These are phyloP conservation scores for Paraglomus brasilianum DNA, from an alignment of 192 early-diverging fungal genomes.

Conservation along the genomic window DNA sequence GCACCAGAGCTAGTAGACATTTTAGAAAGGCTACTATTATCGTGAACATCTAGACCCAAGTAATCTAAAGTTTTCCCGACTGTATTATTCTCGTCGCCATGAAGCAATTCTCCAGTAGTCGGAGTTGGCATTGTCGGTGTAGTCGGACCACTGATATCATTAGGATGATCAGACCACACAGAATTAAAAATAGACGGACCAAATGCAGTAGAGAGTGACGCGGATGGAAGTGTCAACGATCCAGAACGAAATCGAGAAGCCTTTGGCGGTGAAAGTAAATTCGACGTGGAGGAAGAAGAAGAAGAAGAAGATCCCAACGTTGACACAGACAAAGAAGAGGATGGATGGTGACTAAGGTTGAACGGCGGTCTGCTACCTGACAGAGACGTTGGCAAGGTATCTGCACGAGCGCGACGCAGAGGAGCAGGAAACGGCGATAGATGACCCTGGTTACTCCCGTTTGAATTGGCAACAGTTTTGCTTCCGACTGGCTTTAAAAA, in stretches of 20 bases:
- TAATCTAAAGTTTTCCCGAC: constrained; percentile 66
- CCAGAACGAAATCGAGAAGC: constrained; percentile 52
- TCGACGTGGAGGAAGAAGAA: constrained; percentile 33
- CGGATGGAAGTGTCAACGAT: constrained; percentile 52
- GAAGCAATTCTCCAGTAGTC: constrained; percentile 48
- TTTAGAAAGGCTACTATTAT: constrained; percentile 32
- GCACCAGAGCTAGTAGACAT: constrained; percentile 20
- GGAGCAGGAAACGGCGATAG: constrained; percentile 31
- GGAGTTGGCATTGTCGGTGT: constrained; percentile 47
- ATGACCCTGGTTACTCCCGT: constrained; percentile 13
- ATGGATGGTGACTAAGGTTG: constrained; percentile 16
- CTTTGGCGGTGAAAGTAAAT: constrained; percentile 40
- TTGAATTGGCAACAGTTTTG: constrained; percentile 8
- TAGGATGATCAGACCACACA: constrained; percentile 46
- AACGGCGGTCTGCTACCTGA: constrained; percentile 15
- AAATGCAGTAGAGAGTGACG: constrained; percentile 53
- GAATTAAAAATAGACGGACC: constrained; percentile 61
- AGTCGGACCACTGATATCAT: constrained; percentile 34
- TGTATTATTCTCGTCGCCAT: constrained; percentile 55
- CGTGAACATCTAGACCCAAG: constrained; percentile 66
- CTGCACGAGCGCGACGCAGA: constrained; percentile 47
- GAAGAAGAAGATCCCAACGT: constrained; percentile 27
- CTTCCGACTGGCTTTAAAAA: constrained; percentile 21
- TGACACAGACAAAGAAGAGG: constrained; percentile 32
- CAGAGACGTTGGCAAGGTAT: constrained; percentile 46